Evolutionary conservation across 208 protist species (phyloP), one percentile per base, ranked within the genome.

Genomic region (Trypanosoma congolense): DNA sequence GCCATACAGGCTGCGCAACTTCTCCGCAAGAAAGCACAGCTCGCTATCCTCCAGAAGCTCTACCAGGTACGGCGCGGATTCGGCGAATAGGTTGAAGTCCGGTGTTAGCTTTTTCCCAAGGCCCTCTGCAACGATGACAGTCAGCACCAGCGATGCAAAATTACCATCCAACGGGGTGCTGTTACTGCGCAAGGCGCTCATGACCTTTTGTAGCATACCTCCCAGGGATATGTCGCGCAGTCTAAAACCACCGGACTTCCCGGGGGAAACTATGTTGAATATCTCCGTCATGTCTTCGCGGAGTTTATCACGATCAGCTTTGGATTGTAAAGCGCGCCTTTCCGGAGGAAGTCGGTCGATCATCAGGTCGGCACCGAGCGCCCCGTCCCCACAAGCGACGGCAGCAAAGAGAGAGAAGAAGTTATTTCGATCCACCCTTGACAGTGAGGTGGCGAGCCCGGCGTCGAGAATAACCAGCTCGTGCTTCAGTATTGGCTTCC

Each of bases 381-480:
- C 65, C 12, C 92, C 90, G 50, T 97, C 83, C 19, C 88, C 88
- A 30, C 69, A 80, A 9, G 80, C 84, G 2, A 97, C 85, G 0
- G 90, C 88, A 8, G 83, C 76, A 66, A 97, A 97, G 0, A 97
- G 75, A 9, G 85, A 82, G 46, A 96, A 86, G 55, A 97, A 97
- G 55, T 97, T 97, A 56, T 85, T 73, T 3, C 84, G 65, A 55
- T 97, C 90, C 24, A 74, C 41, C 28, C 76, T 67, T 25, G 75
- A 89, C 24, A 97, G 70, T 29, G 79, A 80, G 2, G 91, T 94
- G 22, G 94, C 81, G 18, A 97, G 77, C 8, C 94, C 94, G 14
- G 87, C 63, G 53, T 97, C 94, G 2, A 97, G 77, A 3, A 97
- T 65, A 21, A 96, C 63, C 8, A 96, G 49, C 60, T 92, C 73